Evolutionary conservation across 805 yeast genomes (phyloP).

Genomic region (Candida maris): DNA sequence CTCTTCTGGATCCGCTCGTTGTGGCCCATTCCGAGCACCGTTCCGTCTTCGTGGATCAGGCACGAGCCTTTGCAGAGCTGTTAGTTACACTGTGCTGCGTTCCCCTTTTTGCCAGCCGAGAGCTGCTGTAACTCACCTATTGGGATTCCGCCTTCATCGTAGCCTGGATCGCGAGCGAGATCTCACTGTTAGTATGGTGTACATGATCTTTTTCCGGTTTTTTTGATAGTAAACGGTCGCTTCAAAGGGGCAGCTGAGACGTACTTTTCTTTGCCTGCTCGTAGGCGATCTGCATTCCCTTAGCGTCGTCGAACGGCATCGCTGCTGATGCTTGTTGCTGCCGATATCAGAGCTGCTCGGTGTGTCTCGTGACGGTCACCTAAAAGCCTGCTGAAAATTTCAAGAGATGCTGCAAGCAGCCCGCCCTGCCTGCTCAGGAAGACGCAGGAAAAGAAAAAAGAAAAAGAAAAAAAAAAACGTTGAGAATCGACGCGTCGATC

Average conservation of each 20-base stretch:
- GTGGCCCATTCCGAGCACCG: slow-evolving; percentile 83
- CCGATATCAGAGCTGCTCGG: neutral
- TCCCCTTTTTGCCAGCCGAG: neutral
- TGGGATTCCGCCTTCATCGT: slow-evolving; percentile 86
- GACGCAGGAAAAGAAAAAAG: too few species aligned
- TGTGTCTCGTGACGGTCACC: too few species aligned
- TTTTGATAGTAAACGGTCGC: neutral
- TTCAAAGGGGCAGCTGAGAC: slow-evolving; percentile 13
- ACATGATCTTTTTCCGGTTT: too few species aligned
- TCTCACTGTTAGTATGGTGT: neutral
- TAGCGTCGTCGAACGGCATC: slow-evolving; percentile 57
- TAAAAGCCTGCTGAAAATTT: too few species aligned
- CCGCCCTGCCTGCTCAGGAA: too few species aligned
- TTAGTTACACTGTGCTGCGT: neutral
- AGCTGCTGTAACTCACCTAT: slow-evolving; percentile 41
- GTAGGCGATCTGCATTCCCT: slow-evolving; percentile 66
- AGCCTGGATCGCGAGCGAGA: slow-evolving; percentile 38
- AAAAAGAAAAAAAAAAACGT: too few species aligned
- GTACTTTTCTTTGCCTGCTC: slow-evolving; percentile 65
- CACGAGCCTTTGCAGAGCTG: slow-evolving; percentile 51
- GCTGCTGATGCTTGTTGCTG: neutral
- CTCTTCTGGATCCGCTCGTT: slow-evolving; percentile 83
- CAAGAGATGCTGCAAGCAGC: too few species aligned
- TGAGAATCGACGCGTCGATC: slow-evolving; percentile 2
- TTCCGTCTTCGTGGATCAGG: slow-evolving; percentile 69